phyloP scores from a whole-genome alignment of 768 basidiomycete genomes.

The Boletus huronensis region DNA sequence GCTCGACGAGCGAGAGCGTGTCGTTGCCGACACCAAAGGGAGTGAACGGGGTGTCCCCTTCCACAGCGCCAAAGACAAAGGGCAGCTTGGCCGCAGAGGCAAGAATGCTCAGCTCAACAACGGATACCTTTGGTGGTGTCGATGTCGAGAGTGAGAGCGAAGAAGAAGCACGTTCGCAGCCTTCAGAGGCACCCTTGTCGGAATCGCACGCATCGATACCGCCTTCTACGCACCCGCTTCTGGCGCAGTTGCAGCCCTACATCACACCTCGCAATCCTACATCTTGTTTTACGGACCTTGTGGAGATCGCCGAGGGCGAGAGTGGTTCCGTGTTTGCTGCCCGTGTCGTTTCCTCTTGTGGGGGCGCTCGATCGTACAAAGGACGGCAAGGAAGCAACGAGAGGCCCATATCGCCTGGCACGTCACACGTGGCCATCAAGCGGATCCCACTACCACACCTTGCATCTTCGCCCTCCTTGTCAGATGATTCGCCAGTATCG shows the following conservation, averaged over 20 bases:
- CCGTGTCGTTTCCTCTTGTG: constrained; percentile 23
- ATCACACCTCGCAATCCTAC: constrained; percentile 67
- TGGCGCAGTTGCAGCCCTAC: constrained; percentile 51
- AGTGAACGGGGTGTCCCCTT: constrained; percentile 3
- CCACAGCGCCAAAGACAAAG: constrained; percentile 4
- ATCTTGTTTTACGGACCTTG: constrained; percentile 60
- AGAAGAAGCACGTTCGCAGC: not conserved
- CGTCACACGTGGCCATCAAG: constrained; percentile 71
- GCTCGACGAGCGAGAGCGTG: constrained; percentile 28
- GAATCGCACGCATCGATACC: not conserved
- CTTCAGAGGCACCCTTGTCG: not conserved
- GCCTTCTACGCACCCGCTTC: constrained; percentile 24
- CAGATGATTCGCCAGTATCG: constrained; percentile 37
- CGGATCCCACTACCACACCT: constrained; percentile 55
- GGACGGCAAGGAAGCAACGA: constrained; percentile 6
- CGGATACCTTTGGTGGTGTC: constrained; percentile 39
- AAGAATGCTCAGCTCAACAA: constrained; percentile 28
- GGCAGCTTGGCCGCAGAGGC: constrained; percentile 23
- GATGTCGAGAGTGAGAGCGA: constrained; percentile 10
- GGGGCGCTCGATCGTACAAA: not conserved
- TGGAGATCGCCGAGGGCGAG: constrained; percentile 82
- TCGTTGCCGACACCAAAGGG: constrained; percentile 20
- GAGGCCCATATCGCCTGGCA: constrained; percentile 24
- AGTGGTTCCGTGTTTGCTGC: constrained; percentile 66
- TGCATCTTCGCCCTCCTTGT: constrained; percentile 16